phyloP scores from a whole-genome alignment of 345 rosid species.

The Salix exigua region DNA sequence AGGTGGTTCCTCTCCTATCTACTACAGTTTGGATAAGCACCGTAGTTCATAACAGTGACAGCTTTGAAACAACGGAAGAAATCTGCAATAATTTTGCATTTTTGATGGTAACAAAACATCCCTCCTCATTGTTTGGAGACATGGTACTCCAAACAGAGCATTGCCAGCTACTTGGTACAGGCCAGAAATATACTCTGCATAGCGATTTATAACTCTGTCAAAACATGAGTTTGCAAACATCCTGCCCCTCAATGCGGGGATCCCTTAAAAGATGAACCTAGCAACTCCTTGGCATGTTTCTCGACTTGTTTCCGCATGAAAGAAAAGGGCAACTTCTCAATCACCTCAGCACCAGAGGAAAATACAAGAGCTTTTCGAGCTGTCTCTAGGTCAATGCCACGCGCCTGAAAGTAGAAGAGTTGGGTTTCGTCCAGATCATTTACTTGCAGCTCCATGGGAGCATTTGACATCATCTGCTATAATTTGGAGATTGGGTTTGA shows the following conservation, averaged over 20 bases:
- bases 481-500: slow-evolving; percentile 93
- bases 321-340: slow-evolving; percentile 47
- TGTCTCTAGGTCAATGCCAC: slow-evolving; percentile 67
- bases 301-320: slow-evolving; percentile 46
- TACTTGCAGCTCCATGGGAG: slow-evolving; percentile 92
- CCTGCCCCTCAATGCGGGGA: not conserved
- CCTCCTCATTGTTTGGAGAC: not conserved
- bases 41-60: not conserved
- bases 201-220: not conserved
- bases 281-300: slow-evolving; percentile 52
- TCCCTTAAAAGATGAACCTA: slow-evolving; percentile 29
- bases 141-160: not conserved
- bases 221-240: not conserved
- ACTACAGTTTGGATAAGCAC: not conserved
- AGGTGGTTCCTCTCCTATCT: not conserved
- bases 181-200: not conserved
- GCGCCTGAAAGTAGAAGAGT: slow-evolving; percentile 83
- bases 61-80: not conserved
- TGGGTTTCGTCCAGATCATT: slow-evolving; percentile 86
- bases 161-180: not conserved
- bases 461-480: slow-evolving; percentile 89
- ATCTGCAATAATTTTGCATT: not conserved
- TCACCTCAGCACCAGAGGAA: slow-evolving; percentile 79
- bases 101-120: not conserved
- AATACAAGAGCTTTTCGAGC: slow-evolving; percentile 82